Base-by-base conservation (phyloP, 352 stramenopile species). In the Peronospora farinosa region DNA sequence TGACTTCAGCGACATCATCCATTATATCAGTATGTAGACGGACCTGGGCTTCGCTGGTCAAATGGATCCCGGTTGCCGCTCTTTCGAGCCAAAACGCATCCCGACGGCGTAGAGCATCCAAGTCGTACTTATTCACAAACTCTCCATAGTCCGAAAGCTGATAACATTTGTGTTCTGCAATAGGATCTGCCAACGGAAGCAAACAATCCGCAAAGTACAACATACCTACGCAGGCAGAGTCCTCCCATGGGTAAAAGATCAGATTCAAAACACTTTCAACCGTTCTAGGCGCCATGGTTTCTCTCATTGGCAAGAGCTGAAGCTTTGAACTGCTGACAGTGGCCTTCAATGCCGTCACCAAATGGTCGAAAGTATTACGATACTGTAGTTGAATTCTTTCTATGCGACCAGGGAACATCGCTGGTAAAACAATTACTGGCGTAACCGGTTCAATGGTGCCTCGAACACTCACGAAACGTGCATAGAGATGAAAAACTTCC, bases 321-420 rank as follows among this genome's bases (percentile, higher is more conserved):
- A 62, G 35, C 7, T 52, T 53, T 27, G 56, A 42, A 23, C 42
- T 63, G 12, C 40, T 54, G 5, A 50, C 43, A 11, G 47, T 60
- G 8, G 56, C 47, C 19, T 40, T 36, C 35, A 69, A 48, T 27
- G 51, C 37, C 7, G 40, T 59, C 12, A 79, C 54, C 11, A 44
- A 38, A 45, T 82, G 69, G 1, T 58, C 41, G 10, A 82, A 79
- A 6, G 66, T 72, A 46, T 68, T 82, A 10, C 50, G 49, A 59
- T 75, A 82, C 6, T 60, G 40, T 7, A 82, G n/a, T 9, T 69
- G 58, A 36, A 75, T 37, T 31, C 67, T 15, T 21, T 55, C 19
- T 0, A 47, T 61, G 25, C 54, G 57, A 1, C 68, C 72, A 7
- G 63, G 60, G 40, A 79, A 79, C 60, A 67, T 63, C 3, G 68